Evolutionary conservation across 495 filamentous ascomycete genomes (phyloP), one percentile per base, ranked within the genome.

Genomic region (Penicillium lividum): DNA sequence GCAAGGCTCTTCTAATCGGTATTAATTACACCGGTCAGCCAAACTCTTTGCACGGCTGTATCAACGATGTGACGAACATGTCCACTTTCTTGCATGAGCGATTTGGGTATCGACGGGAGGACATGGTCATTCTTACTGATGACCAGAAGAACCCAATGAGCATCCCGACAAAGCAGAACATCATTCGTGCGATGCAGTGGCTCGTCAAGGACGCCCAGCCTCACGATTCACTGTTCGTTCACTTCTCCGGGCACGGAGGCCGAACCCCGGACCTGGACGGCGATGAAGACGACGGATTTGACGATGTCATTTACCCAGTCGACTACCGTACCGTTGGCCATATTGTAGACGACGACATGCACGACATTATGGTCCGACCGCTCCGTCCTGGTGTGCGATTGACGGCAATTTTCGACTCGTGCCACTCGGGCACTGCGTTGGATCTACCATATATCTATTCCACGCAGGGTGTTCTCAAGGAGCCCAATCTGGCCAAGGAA

Each of bases 31-130:
- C 95, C 60, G 86, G 89, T 11, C 94, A 98, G 69, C 84, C 88
- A 33, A 94, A 92, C 54, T 85, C 95, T 72, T 77, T 98, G 18
- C 73, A 89, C 56, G 94, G 94, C 38, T 98, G 94, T 66, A 98
- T 98, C 79, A 98, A 98, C 74, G 94, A 98, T 72, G 95, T 97
- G 49, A 88, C 92, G 69, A 97, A 97, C 69, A 96, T 98, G 92
- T 95, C 91, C 18, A 80, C 78, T 46, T 98, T 95, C 68, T 82
- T 98, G 34, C 86, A 92, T 61, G 81, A 91, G 58, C 84, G 88
- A 54, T 94, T 90, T 65, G 87, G 89, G 4, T 98, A 98, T 72
- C 89, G 90, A 63, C 82, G 94, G 43, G 93, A 97, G 72, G 94
- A 98, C 69, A 98, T 98, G 94, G 94, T 98, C 31, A 92, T 96